A percentile compares a stretch with the other conserved stretches of the same genome.
Conservation (phyloP, 2,329 filamentous ascomycete species). For the Didymella sp. region DNA sequence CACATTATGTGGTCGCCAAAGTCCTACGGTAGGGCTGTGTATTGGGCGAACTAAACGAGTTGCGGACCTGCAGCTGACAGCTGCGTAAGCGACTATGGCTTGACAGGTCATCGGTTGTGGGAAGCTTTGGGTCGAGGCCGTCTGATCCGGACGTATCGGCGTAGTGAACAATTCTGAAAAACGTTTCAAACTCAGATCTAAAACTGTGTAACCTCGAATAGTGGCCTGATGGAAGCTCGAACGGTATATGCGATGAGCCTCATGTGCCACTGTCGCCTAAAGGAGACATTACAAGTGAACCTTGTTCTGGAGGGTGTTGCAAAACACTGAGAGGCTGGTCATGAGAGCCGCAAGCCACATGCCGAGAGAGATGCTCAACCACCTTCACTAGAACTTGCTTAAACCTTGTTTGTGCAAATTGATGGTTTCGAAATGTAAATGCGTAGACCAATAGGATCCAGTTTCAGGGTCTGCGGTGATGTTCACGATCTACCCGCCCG, state of each 20-base stretch:
- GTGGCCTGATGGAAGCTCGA: not conserved
- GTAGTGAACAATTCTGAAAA: not conserved
- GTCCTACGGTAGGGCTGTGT: slow-evolving; percentile 8
- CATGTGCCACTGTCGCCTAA: slow-evolving; percentile 1
- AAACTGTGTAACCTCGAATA: slow-evolving; percentile 14
- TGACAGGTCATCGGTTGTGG: slow-evolving; percentile 9
- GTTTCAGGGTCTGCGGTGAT: slow-evolving; percentile 1
- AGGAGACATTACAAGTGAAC: slow-evolving; percentile 2
- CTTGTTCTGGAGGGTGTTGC: slow-evolving; percentile 4
- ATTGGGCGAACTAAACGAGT: slow-evolving; percentile 20
- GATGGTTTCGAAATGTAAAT: not conserved
- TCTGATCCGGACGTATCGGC: not conserved
- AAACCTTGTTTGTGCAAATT: not conserved
- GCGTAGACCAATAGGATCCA: not conserved
- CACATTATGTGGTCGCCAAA: slow-evolving; percentile 16
- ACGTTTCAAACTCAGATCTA: slow-evolving; percentile 1
- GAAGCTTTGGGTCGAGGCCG: not conserved
- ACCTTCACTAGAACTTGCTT: not conserved
- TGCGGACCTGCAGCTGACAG: slow-evolving; percentile 40
- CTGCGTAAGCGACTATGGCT: slow-evolving; percentile 15
- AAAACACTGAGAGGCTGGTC: slow-evolving; percentile 1
- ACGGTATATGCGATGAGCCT: slow-evolving; percentile 5
- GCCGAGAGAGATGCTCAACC: not conserved
- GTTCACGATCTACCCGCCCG: slow-evolving; percentile 4
- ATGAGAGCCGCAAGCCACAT: slow-evolving; percentile 3